Percentiles rank a stretch among this genome's conserved stretches.
These are phyloP conservation scores for Friedmanniomyces simplex DNA, from an alignment of 495 filamentous ascomycete species.

Conservation along the genomic window DNA sequence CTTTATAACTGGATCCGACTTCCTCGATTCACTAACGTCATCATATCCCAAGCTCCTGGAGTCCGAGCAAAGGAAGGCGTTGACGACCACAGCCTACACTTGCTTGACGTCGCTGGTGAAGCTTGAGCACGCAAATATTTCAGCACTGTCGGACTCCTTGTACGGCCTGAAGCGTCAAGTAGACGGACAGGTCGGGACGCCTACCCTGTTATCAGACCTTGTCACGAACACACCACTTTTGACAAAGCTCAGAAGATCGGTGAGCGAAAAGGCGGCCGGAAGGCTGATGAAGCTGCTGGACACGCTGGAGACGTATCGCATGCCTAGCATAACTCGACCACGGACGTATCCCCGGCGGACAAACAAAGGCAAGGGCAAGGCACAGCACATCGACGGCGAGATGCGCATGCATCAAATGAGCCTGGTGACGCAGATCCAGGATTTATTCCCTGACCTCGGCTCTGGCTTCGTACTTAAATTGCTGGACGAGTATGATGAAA, in stretches of 20 bases:
- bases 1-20: constrained; percentile 75
- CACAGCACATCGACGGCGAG: constrained; percentile 38
- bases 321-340: constrained; percentile 36
- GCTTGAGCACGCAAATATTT: constrained; percentile 53
- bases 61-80: neutral
- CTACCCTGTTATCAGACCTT: constrained; percentile 50
- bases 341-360: constrained; percentile 39
- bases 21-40: constrained; percentile 60
- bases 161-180: constrained; percentile 66
- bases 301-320: constrained; percentile 45
- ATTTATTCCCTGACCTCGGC: constrained; percentile 85
- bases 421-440: constrained; percentile 76
- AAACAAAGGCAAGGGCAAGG: constrained; percentile 59
- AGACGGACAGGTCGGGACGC: constrained; percentile 36
- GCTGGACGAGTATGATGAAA: constrained; percentile 65
- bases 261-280: constrained; percentile 25
- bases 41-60: constrained; percentile 46
- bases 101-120: constrained; percentile 59
- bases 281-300: constrained; percentile 50
- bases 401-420: constrained; percentile 74
- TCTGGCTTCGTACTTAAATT: constrained; percentile 69
- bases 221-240: constrained; percentile 49
- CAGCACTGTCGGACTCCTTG: constrained; percentile 66
- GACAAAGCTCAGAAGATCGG: constrained; percentile 30
- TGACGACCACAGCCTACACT: constrained; percentile 63